Conservation (phyloP, 495 filamentous ascomycete species). For the Haplographium delicatum region DNA sequence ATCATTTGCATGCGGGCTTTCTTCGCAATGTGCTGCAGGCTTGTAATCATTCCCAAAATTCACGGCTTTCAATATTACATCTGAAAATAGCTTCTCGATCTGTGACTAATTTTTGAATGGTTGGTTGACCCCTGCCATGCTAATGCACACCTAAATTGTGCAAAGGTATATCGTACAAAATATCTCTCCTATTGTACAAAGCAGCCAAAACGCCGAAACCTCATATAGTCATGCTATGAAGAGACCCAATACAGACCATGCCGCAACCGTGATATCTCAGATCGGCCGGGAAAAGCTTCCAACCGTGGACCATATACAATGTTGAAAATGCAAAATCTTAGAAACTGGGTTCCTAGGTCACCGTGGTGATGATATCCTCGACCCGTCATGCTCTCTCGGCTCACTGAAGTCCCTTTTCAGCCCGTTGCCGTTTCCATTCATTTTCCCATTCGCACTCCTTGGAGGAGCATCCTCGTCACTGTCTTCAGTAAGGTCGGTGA, state of each 20-base stretch:
- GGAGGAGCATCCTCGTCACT: conserved; percentile 43
- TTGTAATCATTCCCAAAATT: conserved; percentile 26
- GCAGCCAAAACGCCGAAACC: conserved; percentile 15
- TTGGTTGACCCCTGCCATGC: conserved; percentile 3
- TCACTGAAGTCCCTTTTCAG: conserved; percentile 23
- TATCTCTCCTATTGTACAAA: conserved; percentile 12
- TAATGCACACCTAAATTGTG: conserved; percentile 1
- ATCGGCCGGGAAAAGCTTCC: not conserved
- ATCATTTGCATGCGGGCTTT: conserved; percentile 23
- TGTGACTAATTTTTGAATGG: not conserved
- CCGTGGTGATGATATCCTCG: conserved; percentile 15
- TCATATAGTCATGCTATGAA: conserved; percentile 20
- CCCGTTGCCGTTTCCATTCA: conserved; percentile 10
- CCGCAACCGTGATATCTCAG: conserved; percentile 11
- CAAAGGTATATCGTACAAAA: conserved; percentile 17
- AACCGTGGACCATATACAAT: conserved; percentile 18
- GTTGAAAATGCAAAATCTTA: conserved; percentile 6
- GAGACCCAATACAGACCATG: conserved; percentile 19
- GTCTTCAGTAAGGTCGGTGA: conserved; percentile 66
- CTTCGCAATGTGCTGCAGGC: conserved; percentile 20
- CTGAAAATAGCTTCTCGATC: not conserved
- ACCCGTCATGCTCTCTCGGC: conserved; percentile 12
- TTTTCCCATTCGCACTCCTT: conserved; percentile 15
- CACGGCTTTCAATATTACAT: conserved; percentile 12
- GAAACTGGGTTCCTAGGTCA: conserved; percentile 7